Evolutionary conservation across 2,329 filamentous ascomycete genomes (phyloP).

Genomic region (Pseudogymnoascus sp.): DNA sequence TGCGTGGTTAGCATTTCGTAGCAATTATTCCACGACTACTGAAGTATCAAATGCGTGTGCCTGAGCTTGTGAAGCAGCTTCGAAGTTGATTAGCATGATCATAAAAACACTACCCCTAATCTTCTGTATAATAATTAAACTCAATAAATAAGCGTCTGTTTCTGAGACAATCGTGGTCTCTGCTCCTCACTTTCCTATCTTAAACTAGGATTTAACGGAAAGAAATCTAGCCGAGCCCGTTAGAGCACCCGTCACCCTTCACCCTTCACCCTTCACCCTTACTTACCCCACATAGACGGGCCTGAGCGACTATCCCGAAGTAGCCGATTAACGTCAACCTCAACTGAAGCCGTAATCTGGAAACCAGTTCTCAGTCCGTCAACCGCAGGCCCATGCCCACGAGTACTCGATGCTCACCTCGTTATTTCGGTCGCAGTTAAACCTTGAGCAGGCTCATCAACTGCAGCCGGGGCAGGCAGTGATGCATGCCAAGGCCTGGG

Average conservation of each 20-base stretch:
- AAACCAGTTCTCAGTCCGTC: background rate
- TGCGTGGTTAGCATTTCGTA: background rate
- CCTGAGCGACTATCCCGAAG: constrained; percentile 9
- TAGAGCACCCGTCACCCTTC: background rate
- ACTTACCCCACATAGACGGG: constrained; percentile 8
- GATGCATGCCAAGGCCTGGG: background rate
- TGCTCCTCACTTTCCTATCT: background rate
- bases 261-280: background rate
- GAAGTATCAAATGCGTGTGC: background rate
- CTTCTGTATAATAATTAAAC: background rate
- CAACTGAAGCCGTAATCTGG: background rate
- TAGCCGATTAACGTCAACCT: background rate
- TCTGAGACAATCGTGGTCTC: background rate
- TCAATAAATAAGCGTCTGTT: background rate
- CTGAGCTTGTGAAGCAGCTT: background rate
- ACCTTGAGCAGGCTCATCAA: background rate
- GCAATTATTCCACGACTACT: background rate
- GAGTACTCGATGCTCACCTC: background rate
- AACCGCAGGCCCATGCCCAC: background rate
- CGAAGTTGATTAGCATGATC: background rate
- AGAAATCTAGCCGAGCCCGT: background rate
- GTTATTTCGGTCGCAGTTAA: background rate
- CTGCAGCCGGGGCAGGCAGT: background rate
- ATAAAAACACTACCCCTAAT: background rate
- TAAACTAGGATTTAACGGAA: background rate